phyloP scores from a whole-genome alignment of 2,329 filamentous ascomycete species.

The Capronia coronata region DNA sequence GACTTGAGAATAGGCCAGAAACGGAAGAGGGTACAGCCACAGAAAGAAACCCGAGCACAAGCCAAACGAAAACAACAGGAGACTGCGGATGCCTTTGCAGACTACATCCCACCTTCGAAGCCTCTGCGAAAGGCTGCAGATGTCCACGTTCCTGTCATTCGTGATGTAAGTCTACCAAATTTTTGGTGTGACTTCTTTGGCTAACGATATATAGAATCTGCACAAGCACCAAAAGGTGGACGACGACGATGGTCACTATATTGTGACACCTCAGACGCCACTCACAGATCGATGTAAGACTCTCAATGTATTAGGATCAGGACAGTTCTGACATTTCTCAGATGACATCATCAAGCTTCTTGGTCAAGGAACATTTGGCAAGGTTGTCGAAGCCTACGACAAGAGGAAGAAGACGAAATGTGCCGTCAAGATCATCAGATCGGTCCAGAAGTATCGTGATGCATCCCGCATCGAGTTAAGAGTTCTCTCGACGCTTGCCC shows the following conservation, averaged over 20 bases:
- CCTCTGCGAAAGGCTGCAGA: slow-evolving; percentile 86
- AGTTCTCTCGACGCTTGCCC: slow-evolving; percentile 82
- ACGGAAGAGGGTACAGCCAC: slow-evolving; percentile 69
- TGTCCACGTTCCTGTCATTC: slow-evolving; percentile 56
- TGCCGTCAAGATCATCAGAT: slow-evolving; percentile 96
- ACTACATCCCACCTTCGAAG: slow-evolving; percentile 78
- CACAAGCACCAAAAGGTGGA: slow-evolving; percentile 67
- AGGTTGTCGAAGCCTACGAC: slow-evolving; percentile 90
- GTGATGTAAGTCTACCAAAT: slow-evolving; percentile 47
- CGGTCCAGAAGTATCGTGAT: slow-evolving; percentile 96
- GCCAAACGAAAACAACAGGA: slow-evolving; percentile 72
- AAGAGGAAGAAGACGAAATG: slow-evolving; percentile 69
- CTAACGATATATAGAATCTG: slow-evolving; percentile 36
- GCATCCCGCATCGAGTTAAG: slow-evolving; percentile 90
- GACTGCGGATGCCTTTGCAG: slow-evolving; percentile 62
- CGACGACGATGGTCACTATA: slow-evolving; percentile 95
- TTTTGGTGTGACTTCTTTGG: background rate
- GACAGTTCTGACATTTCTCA: slow-evolving; percentile 35
- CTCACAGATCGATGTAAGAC: slow-evolving; percentile 83
- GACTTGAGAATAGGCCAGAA: slow-evolving; percentile 73
- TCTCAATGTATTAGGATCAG: slow-evolving; percentile 3
- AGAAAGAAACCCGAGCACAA: slow-evolving; percentile 74
- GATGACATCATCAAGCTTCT: slow-evolving; percentile 84
- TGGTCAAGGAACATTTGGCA: slow-evolving; percentile 95
- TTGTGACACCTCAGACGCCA: slow-evolving; percentile 78